These are phyloP conservation scores for Leptodermis oblonga DNA, from an alignment of 257 asterid species.

Conservation along the genomic window DNA sequence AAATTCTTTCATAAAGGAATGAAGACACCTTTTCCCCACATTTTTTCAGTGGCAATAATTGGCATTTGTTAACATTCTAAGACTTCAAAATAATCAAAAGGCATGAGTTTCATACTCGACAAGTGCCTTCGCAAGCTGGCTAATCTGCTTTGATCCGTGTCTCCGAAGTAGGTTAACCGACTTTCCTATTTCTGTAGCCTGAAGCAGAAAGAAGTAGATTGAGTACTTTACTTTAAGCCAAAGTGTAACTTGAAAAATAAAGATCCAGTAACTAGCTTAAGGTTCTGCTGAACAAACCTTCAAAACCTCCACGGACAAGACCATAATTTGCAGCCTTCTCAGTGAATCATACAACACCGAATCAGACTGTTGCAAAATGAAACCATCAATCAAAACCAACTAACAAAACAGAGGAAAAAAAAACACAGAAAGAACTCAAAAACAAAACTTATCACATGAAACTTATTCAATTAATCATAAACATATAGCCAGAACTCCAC, in stretches of 20 bases:
- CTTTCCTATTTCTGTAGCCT: conserved; percentile 67
- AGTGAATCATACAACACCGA: conserved; percentile 50
- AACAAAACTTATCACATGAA: conserved; percentile 10
- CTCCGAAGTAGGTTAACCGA: conserved; percentile 47
- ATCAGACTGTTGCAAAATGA: conserved; percentile 46
- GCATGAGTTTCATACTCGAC: conserved; percentile 43
- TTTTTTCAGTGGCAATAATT: neutral
- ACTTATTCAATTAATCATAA: neutral
- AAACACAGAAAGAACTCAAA: neutral
- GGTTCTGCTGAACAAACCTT: conserved; percentile 43
- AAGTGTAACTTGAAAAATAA: conserved; percentile 2
- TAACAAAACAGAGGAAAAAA: too few species aligned
- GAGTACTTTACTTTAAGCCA: conserved; percentile 5
- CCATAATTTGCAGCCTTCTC: conserved; percentile 78
- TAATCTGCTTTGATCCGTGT: conserved; percentile 51
- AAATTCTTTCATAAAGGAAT: neutral
- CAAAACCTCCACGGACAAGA: conserved; percentile 65
- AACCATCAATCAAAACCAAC: conserved; percentile 23
- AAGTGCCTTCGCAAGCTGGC: conserved; percentile 45
- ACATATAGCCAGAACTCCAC: too few species aligned
- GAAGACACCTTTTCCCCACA: neutral
- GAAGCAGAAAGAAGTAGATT: conserved; percentile 21
- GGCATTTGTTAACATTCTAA: neutral
- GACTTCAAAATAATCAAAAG: neutral
- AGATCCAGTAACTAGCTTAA: conserved; percentile 8